These are phyloP conservation scores for Hericium rajendrae DNA, from an alignment of 768 basidiomycete species.

Conservation along the genomic window DNA sequence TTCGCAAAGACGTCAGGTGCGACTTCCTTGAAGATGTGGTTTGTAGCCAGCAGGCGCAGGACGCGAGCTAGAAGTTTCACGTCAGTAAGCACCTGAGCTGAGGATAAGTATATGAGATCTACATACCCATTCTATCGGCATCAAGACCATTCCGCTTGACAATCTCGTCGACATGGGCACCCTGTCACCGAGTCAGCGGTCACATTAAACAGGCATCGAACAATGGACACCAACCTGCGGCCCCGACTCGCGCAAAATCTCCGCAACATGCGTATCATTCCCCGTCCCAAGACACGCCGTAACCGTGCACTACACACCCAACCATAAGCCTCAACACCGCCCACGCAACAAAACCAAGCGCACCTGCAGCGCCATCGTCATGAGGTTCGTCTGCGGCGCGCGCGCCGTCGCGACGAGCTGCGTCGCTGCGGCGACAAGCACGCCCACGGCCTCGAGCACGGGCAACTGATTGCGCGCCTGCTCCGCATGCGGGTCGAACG, in stretches of 20 bases:
- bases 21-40: constrained; percentile 22
- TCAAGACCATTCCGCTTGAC: constrained; percentile 23
- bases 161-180: constrained; percentile 30
- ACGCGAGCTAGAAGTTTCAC: constrained; percentile 16
- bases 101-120: constrained; percentile 3
- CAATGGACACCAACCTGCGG: neutral
- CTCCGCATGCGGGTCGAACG: constrained; percentile 21
- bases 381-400: constrained; percentile 19
- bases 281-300: neutral
- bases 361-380: constrained; percentile 5
- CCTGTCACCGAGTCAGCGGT: constrained; percentile 13
- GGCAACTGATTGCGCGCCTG: constrained; percentile 20
- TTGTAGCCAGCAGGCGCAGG: constrained; percentile 20
- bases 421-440: constrained; percentile 24
- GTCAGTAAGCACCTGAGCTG: constrained; percentile 20
- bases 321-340: neutral
- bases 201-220: neutral
- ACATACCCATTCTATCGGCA: constrained; percentile 26
- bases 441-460: constrained; percentile 22
- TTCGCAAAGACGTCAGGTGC: constrained; percentile 19
- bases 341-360: neutral
- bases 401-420: constrained; percentile 24
- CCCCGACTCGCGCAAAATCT: neutral
- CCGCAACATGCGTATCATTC: neutral
- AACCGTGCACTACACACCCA: neutral